A percentile compares a stretch with the other conserved stretches of the same genome.
Conservation (phyloP, 106 monocot species). For the Platanthera guangdongensis region DNA sequence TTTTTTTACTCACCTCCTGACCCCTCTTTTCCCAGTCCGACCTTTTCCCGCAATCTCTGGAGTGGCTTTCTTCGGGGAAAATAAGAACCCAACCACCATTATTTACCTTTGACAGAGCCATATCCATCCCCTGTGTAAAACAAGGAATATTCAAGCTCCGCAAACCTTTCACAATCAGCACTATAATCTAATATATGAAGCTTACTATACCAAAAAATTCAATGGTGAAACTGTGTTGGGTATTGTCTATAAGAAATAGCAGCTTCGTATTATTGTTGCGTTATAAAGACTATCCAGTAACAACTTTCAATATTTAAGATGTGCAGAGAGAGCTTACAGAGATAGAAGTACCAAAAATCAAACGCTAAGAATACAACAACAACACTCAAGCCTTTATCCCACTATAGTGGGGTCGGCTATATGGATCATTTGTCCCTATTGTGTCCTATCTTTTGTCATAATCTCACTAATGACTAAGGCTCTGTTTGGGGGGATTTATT, state of each 20-base stretch:
- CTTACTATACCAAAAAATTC: not conserved
- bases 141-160: not conserved
- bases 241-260: not conserved
- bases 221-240: not conserved
- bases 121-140: slow-evolving; percentile 72
- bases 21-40: slow-evolving; percentile 72
- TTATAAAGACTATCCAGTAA: not conserved
- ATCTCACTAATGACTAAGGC: no score
- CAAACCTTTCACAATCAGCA: not conserved
- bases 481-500: no score
- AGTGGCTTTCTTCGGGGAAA: slow-evolving; percentile 93
- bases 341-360: not conserved
- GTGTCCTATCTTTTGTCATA: no score
- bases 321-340: not conserved
- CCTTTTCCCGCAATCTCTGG: slow-evolving; percentile 76
- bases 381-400: no score
- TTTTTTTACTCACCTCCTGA: slow-evolving; percentile 55
- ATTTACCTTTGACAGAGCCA: slow-evolving; percentile 84
- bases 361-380: not conserved
- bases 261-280: not conserved
- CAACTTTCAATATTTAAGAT: not conserved
- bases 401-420: no score
- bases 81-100: slow-evolving; percentile 96
- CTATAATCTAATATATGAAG: not conserved
- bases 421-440: no score